A percentile compares a stretch with the other conserved stretches of the same genome.
Evolutionary conservation across 371 early-diverging fungal genomes (phyloP).

Genomic region (Entomophthora muscae): DNA sequence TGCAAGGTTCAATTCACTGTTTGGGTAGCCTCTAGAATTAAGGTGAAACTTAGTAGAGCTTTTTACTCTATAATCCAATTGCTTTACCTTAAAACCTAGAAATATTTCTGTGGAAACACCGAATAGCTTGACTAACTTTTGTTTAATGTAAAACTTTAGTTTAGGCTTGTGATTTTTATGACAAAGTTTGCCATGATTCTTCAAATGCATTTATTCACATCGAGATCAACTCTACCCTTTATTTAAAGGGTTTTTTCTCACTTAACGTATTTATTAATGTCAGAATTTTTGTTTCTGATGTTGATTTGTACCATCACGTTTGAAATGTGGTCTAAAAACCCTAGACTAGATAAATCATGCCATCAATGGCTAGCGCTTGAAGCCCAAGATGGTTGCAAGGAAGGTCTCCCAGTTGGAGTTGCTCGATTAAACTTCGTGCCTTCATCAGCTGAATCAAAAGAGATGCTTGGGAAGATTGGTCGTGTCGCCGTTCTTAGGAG

Average conservation of each 20-base stretch:
- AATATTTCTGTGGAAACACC: no score
- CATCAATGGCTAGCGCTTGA: constrained; percentile 9
- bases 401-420: constrained; percentile 8
- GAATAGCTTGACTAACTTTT: no score
- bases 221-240: no score
- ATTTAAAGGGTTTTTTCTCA: no score
- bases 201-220: background rate
- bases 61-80: no score
- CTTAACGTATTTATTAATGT: no score
- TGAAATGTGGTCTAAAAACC: background rate
- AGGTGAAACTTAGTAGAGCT: no score
- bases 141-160: no score
- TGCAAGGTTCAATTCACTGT: background rate
- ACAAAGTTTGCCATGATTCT: background rate
- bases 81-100: no score
- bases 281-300: no score
- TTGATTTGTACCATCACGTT: no score
- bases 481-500: constrained; percentile 20
- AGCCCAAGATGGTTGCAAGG: constrained; percentile 8
- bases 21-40: background rate
- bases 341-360: background rate
- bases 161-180: background rate
- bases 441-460: background rate
- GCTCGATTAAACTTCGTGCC: constrained; percentile 11
- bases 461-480: constrained; percentile 16